phyloP scores from a whole-genome alignment of 2,329 filamentous ascomycete species.

The Amauroascus niger region DNA sequence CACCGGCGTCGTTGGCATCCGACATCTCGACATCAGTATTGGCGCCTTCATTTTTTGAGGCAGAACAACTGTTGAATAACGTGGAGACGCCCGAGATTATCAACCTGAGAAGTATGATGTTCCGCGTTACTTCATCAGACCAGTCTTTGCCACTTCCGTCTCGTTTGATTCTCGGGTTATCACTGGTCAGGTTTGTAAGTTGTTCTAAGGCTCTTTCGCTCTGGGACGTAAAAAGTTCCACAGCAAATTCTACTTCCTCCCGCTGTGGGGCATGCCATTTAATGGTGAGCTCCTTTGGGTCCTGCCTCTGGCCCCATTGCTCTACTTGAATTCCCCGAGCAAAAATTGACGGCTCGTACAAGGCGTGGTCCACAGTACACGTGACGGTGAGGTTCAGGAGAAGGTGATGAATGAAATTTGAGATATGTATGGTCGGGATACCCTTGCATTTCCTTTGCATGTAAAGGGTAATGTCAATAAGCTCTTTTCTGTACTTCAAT shows the following conservation, averaged over 20 bases:
- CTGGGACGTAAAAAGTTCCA: slow-evolving; percentile 79
- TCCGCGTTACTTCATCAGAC: slow-evolving; percentile 91
- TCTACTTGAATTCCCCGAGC: slow-evolving; percentile 60
- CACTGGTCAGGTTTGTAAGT: slow-evolving; percentile 68
- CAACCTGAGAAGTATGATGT: slow-evolving; percentile 78
- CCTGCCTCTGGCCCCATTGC: slow-evolving; percentile 75
- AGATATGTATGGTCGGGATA: slow-evolving; percentile 88
- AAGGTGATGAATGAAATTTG: slow-evolving; percentile 94
- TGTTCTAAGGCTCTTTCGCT: slow-evolving; percentile 65
- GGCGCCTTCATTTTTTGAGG: slow-evolving; percentile 44
- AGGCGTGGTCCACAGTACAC: slow-evolving; percentile 78
- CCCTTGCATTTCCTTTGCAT: slow-evolving; percentile 96
- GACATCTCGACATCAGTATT: slow-evolving; percentile 38
- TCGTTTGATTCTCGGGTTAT: slow-evolving; percentile 70
- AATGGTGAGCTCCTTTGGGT: slow-evolving; percentile 67
- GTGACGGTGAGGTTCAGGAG: slow-evolving; percentile 89
- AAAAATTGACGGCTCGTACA: slow-evolving; percentile 73
- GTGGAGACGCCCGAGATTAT: slow-evolving; percentile 82
- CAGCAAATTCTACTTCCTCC: slow-evolving; percentile 77
- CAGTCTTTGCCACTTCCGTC: slow-evolving; percentile 97
- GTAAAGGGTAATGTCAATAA: slow-evolving; percentile 83
- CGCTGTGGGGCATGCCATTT: slow-evolving; percentile 80
- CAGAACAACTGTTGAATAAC: slow-evolving; percentile 71
- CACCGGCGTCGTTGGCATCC: slow-evolving; percentile 32
- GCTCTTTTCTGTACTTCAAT: slow-evolving; percentile 74